A percentile compares a stretch with the other conserved stretches of the same genome.
Evolutionary conservation across 73 alveolate genomes (phyloP).

Genomic region (Tetrahymena borealis): DNA sequence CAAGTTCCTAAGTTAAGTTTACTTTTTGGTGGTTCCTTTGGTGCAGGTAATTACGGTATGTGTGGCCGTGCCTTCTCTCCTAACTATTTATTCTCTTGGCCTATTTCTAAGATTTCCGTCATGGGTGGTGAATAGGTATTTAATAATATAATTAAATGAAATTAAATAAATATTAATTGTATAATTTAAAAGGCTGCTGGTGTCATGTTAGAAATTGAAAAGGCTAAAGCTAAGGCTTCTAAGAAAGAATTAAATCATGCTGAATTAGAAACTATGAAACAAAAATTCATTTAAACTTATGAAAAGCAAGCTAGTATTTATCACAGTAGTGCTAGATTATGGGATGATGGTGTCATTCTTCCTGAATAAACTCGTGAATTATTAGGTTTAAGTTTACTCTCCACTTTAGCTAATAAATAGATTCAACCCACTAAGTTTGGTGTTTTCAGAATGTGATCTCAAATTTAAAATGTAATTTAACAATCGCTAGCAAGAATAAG

Average conservation of each 20-base stretch:
- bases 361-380: conserved; percentile 68
- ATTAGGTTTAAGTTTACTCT: conserved; percentile 60
- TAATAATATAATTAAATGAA: background rate
- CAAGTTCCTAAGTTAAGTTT: conserved; percentile 87
- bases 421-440: conserved; percentile 53
- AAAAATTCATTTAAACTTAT: conserved; percentile 41
- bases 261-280: conserved; percentile 40
- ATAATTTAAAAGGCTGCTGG: conserved; percentile 38
- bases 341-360: conserved; percentile 95
- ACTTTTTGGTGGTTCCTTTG: conserved; percentile 83
- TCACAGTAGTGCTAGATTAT: conserved; percentile 81
- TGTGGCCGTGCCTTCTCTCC: conserved; percentile 96
- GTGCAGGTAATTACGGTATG: conserved; percentile 99
- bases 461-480: no score
- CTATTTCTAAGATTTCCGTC: conserved; percentile 84
- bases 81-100: conserved; percentile 84
- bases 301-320: conserved; percentile 74
- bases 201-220: conserved; percentile 39
- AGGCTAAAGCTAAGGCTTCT: conserved; percentile 40
- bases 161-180: background rate
- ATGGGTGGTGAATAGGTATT: conserved; percentile 94
- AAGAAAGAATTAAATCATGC: conserved; percentile 51
- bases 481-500: no score
- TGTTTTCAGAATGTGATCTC: conserved; percentile 67
- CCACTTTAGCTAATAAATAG: conserved; percentile 47